Conservation (phyloP, 2,329 filamentous ascomycete species). For the Fusarium tuaranense region DNA sequence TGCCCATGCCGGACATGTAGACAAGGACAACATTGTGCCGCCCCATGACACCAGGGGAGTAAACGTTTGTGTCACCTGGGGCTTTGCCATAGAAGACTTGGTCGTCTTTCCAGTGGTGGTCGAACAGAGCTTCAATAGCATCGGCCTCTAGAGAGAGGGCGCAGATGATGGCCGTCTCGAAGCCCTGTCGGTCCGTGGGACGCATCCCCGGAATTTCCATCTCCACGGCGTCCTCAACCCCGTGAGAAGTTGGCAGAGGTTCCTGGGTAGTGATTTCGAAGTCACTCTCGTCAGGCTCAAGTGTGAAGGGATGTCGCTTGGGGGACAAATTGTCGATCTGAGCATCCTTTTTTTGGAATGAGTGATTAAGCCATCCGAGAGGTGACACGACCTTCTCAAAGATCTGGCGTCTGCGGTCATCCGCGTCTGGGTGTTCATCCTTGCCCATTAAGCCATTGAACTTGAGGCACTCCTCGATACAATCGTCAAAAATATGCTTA, state of each 20-base stretch:
- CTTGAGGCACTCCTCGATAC: background rate
- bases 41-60: background rate
- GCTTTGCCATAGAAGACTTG: background rate
- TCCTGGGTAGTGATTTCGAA: no score
- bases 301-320: background rate
- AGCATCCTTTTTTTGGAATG: background rate
- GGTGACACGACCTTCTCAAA: background rate
- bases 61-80: background rate
- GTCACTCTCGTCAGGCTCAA: no score
- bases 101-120: constrained; percentile 4
- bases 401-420: background rate
- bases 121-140: background rate
- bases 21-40: background rate
- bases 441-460: background rate
- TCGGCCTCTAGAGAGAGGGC: background rate
- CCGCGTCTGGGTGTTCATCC: rapidly evolving
- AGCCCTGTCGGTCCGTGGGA: background rate
- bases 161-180: constrained; percentile 19
- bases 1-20: background rate
- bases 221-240: no score
- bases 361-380: background rate
- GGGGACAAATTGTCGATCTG: background rate
- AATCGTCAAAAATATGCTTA: background rate
- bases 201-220: background rate
- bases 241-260: no score